Evolutionary conservation across 2,329 filamentous ascomycete species (phyloP), one percentile per base, ranked within the genome.

Genomic region (Cryphonectria carpinicola): DNA sequence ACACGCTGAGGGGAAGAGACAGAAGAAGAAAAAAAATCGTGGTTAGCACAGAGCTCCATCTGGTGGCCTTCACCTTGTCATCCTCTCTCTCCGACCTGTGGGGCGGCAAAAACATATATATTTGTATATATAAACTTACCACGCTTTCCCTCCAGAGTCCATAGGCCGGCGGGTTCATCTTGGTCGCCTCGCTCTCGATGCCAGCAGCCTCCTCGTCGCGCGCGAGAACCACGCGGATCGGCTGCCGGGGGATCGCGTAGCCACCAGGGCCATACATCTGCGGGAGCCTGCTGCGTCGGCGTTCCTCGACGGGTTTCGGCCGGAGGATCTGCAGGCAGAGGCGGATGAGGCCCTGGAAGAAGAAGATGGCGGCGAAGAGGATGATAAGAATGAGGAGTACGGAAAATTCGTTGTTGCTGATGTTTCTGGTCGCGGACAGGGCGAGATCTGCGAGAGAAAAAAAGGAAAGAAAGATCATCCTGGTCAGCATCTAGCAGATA

Each of bases 81-180:
- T 22, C 13, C 39, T 11, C 8, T 62, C 8, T 62, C 43, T 10
- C 11, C 37, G 17, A 61, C 5, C 25, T n/a, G 28, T 28, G 46
- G n/a, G 54, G 28, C 3, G 14, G 25, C 37, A 11, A 32, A 13
- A 1, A 28, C 2, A 28, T 28, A 28, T 28, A 28, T 28, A 28
- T 28, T 1, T 28, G 14, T 1, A 49, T 25, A 2, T 1, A 22
- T 6, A 25, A 25, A 89, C 90, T 80, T 86, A 93, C 91, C 80
- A 96, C 93, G 76, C 92, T 95, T 79, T 91, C 90, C 67, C 93
- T 86, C 93, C 93, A 97, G 0, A 94, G 82, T 0, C 94, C 94
- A 78, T 97, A 97, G 2, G 93, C 93, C 0, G 95, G 94, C 4
- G 95, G 94, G 11, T 90, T 88, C 28, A 85, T 74, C 75, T 90